Percentiles rank a stretch among this genome's conserved stretches.
Conservation (phyloP, 129 eudicot species). For the Lactuca sativa region DNA sequence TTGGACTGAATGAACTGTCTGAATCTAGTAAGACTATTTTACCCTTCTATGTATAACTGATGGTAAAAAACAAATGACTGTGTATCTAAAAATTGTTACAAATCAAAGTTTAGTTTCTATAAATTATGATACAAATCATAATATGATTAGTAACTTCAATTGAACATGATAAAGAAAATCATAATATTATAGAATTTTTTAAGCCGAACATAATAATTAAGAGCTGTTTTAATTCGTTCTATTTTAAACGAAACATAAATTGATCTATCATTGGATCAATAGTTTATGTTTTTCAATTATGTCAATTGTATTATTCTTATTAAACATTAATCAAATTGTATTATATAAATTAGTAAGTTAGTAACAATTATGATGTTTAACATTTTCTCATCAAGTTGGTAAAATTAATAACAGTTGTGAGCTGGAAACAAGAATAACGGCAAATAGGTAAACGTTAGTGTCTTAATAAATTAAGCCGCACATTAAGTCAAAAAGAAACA, state of each 20-base stretch:
- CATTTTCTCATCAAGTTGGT: not conserved
- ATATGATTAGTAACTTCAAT: not conserved
- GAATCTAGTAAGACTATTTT: not conserved
- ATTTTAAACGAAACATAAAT: no score
- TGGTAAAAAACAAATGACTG: not conserved
- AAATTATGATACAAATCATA: no score
- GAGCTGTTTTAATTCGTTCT: no score
- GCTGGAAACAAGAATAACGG: not conserved
- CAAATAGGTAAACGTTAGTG: not conserved
- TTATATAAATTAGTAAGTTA: no score
- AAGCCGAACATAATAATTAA: no score
- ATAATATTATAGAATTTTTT: no score
- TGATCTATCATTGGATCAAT: no score
- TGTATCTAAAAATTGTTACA: no score
- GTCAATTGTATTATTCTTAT: no score
- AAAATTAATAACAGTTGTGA: not conserved
- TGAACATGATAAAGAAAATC: not conserved
- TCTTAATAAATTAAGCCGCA: not conserved
- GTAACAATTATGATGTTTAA: no score
- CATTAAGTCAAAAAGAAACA: not conserved
- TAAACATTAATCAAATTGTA: no score
- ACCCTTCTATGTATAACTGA: not conserved
- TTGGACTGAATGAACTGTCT: not conserved
- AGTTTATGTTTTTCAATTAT: not conserved
- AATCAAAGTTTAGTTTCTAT: not conserved